Conservation (phyloP, 208 protist genomes). For the Acanthamoeba quina region DNA sequence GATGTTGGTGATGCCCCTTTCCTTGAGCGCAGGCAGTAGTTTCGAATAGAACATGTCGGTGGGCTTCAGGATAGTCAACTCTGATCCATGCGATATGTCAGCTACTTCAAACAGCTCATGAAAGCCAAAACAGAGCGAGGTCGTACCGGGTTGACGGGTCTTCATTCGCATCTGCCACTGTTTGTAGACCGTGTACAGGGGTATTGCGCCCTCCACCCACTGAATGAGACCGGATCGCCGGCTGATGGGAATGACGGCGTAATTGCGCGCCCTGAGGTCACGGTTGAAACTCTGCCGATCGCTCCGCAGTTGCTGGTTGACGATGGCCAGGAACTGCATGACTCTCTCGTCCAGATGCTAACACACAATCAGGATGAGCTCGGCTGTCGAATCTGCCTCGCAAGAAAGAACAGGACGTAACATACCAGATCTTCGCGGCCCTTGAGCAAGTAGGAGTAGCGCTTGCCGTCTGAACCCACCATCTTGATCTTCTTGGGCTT, state of each 20-base stretch:
- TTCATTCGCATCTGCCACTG: slow-evolving; percentile 76
- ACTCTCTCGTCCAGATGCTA: slow-evolving; percentile 87
- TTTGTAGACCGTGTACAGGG: slow-evolving; percentile 83
- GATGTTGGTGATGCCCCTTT: slow-evolving; percentile 67
- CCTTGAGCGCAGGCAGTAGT: slow-evolving; percentile 74
- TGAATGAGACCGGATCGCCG: slow-evolving; percentile 83
- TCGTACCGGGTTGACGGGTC: slow-evolving; percentile 6
- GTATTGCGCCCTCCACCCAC: slow-evolving; percentile 86
- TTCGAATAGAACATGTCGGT: slow-evolving; percentile 84
- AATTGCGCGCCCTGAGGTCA: slow-evolving; percentile 74
- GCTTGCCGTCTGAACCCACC: slow-evolving; percentile 82
- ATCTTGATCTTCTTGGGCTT: slow-evolving; percentile 86
- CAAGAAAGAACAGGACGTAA: neutral
- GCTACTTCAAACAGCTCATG: neutral
- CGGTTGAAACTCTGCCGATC: slow-evolving; percentile 70
- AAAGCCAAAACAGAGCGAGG: neutral
- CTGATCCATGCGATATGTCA: neutral
- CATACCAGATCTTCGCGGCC: slow-evolving; percentile 87
- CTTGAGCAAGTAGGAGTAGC: slow-evolving; percentile 87
- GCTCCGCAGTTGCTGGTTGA: slow-evolving; percentile 82
- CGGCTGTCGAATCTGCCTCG: neutral
- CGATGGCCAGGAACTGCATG: slow-evolving; percentile 86
- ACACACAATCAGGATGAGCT: neutral
- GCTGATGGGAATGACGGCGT: slow-evolving; percentile 85
- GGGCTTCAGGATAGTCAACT: slow-evolving; percentile 70